A percentile compares a stretch with the other conserved stretches of the same genome.
These are phyloP conservation scores for Sporisorium reilianum DNA, from an alignment of 1,284 basidiomycete genomes.

Conservation along the genomic window DNA sequence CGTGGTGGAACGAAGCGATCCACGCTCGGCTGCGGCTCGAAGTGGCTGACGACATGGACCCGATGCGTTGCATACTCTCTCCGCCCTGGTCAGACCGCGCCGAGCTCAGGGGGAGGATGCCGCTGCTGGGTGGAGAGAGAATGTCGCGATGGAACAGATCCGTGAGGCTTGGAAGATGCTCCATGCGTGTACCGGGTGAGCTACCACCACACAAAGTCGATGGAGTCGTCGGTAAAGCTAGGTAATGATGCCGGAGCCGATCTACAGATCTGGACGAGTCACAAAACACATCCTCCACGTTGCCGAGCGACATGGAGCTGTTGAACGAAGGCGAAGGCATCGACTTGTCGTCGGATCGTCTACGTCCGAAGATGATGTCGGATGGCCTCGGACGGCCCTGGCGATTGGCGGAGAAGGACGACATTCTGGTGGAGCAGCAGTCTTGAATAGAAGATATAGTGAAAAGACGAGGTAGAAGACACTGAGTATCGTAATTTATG, in stretches of 20 bases:
- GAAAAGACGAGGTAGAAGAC: too few relatives aligned
- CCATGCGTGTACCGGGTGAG: constrained; percentile 19
- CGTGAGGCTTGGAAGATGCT: constrained; percentile 38
- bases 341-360: constrained; percentile 36
- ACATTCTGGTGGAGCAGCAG: constrained; percentile 3
- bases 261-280: constrained; percentile 34
- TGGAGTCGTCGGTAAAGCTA: constrained; percentile 30
- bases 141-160: constrained; percentile 44
- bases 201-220: constrained; percentile 27
- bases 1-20: constrained; percentile 20
- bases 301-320: constrained; percentile 44
- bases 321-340: constrained; percentile 53
- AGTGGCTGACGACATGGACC: constrained; percentile 32
- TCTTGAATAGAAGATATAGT: neutral
- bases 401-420: constrained; percentile 39
- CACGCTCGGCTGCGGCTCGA: constrained; percentile 19
- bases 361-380: constrained; percentile 29
- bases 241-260: constrained; percentile 34
- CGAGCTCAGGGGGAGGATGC: constrained; percentile 12
- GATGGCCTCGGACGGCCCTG: constrained; percentile 39
- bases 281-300: constrained; percentile 44
- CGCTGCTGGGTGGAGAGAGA: constrained; percentile 34
- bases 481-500: neutral
- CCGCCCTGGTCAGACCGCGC: constrained; percentile 15
- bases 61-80: constrained; percentile 18